phyloP scores from a whole-genome alignment of 345 rosid species.

The Hibiscus syriacus region DNA sequence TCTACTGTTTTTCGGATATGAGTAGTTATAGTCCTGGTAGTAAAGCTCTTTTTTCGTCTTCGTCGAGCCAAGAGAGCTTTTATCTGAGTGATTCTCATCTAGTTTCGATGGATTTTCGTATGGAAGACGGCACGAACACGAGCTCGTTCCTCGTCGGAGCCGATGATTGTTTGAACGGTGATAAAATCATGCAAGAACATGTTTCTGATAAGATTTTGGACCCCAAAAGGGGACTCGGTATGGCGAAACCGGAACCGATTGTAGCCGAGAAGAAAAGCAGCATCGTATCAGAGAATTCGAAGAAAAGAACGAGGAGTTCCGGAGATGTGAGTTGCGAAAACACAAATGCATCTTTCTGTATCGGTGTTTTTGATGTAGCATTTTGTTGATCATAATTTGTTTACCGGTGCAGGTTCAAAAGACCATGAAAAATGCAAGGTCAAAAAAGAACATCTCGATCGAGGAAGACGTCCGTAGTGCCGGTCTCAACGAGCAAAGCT shows the following conservation, averaged over 20 bases:
- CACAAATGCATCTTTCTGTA: background rate
- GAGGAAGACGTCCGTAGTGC: constrained; percentile 32
- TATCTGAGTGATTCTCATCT: constrained; percentile 29
- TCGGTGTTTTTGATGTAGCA: background rate
- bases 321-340: constrained; percentile 42
- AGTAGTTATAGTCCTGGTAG: constrained; percentile 24
- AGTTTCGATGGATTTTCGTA: constrained; percentile 28
- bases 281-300: constrained; percentile 32
- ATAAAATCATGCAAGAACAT: constrained; percentile 18
- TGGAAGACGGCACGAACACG: constrained; percentile 34
- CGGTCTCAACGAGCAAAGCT: constrained; percentile 20
- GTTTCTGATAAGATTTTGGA: constrained; percentile 18
- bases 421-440: constrained; percentile 33
- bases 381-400: constrained; percentile 1
- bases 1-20: constrained; percentile 11
- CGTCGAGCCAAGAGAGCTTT: constrained; percentile 25
- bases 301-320: constrained; percentile 43
- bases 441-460: constrained; percentile 23
- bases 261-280: constrained; percentile 23
- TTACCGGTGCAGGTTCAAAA: constrained; percentile 29
- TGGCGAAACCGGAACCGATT: constrained; percentile 14
- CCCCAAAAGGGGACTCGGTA: constrained; percentile 7
- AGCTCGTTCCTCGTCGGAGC: constrained; percentile 35
- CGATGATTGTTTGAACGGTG: constrained; percentile 24
- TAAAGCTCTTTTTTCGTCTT: constrained; percentile 19